Evolutionary conservation across 2,329 filamentous ascomycete genomes (phyloP).

Genomic region (Blastomyces emzantsi): DNA sequence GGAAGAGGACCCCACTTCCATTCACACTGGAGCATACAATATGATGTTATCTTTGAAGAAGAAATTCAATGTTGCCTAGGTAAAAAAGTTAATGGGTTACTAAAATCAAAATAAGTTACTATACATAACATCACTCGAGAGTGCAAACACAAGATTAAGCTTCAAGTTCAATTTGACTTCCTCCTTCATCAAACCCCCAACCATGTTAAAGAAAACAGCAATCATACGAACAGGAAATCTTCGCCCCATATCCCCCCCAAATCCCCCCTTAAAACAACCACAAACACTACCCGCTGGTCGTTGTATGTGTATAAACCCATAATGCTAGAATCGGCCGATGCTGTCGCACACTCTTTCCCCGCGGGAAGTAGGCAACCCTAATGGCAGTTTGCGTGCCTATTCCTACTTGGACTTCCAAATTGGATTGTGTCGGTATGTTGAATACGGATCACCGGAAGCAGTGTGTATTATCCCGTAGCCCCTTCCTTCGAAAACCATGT

Average conservation of each 20-base stretch:
- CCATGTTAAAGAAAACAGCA: neutral
- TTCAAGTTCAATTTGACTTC: slow-evolving; percentile 3
- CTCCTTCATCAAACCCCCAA: neutral
- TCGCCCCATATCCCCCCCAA: neutral
- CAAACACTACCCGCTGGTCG: neutral
- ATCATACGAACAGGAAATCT: neutral
- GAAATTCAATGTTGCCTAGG: too few relatives aligned
- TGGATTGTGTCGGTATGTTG: neutral
- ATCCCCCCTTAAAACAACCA: neutral
- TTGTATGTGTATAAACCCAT: neutral
- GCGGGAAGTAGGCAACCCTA: neutral
- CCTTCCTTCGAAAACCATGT: neutral
- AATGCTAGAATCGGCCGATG: neutral
- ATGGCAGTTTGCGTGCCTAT: neutral
- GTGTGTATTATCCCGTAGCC: neutral
- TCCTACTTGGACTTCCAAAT: neutral
- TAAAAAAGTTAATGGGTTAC: neutral
- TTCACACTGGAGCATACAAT: neutral
- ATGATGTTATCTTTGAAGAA: neutral
- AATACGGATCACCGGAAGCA: neutral
- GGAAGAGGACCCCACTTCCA: neutral
- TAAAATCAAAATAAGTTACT: neutral
- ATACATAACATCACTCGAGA: neutral
- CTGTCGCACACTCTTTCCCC: neutral
- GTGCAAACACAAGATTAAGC: neutral